Evolutionary conservation across 2,329 filamentous ascomycete species (phyloP).

Genomic region (Neofusicoccum sp.): DNA sequence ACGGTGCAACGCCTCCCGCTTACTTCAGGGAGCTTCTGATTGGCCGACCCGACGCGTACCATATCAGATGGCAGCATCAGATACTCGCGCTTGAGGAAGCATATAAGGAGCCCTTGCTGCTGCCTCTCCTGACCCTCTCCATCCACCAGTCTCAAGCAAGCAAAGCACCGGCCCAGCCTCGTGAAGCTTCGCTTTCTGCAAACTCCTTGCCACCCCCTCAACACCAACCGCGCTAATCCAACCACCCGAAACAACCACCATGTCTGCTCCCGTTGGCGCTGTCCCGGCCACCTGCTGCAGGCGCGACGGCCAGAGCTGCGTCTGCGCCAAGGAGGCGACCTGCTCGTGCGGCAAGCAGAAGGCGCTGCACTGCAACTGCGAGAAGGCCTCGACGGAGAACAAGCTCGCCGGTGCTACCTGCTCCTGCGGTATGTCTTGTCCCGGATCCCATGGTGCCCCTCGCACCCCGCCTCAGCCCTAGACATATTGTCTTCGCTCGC

Average conservation of each 20-base stretch:
- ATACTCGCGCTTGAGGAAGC: constrained; percentile 7
- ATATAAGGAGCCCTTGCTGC: not conserved
- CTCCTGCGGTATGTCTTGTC: constrained; percentile 65
- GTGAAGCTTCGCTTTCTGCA: not conserved
- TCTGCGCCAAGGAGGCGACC: constrained; percentile 58
- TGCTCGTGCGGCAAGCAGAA: constrained; percentile 90
- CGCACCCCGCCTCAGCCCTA: not conserved
- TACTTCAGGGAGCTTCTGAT: constrained; percentile 5
- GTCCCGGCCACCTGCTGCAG: constrained; percentile 59
- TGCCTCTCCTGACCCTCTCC: not conserved
- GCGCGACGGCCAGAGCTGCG: constrained; percentile 55
- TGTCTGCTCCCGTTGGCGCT: constrained; percentile 40
- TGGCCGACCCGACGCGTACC: not conserved
- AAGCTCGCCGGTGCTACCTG: constrained; percentile 68
- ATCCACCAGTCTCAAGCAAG: not conserved
- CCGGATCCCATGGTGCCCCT: not conserved
- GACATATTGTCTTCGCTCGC: not conserved
- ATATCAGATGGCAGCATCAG: constrained; percentile 17
- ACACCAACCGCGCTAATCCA: not conserved
- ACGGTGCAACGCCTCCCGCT: constrained; percentile 13
- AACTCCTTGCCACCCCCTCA: not conserved
- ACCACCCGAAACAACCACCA: constrained; percentile 1
- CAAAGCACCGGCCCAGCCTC: not conserved
- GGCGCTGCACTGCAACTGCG: constrained; percentile 83
- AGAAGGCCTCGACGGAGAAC: constrained; percentile 75